These are phyloP conservation scores for Malassezia furfur DNA, from an alignment of 1,284 basidiomycete genomes.

Conservation along the genomic window DNA sequence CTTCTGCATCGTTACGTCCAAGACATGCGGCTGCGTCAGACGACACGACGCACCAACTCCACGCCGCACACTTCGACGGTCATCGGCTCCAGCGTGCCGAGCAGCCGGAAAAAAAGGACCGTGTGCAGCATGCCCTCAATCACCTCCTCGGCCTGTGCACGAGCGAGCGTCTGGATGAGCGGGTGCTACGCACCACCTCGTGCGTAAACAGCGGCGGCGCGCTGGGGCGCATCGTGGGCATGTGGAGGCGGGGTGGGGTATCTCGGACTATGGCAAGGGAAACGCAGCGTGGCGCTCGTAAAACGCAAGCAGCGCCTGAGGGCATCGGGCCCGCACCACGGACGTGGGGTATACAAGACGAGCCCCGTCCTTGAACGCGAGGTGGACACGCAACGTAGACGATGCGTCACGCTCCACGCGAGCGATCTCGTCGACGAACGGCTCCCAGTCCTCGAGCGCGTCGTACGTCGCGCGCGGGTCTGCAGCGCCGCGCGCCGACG, in stretches of 20 bases:
- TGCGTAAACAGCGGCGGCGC: constrained; percentile 10
- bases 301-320: constrained; percentile 6
- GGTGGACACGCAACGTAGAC: neutral
- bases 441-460: neutral
- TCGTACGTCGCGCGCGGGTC: neutral
- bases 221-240: neutral
- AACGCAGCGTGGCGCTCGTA: constrained; percentile 4
- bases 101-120: constrained; percentile 12
- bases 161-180: constrained; percentile 4
- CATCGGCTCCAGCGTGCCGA: constrained; percentile 7
- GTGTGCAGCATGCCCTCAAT: constrained; percentile 11
- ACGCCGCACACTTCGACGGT: neutral
- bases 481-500: too few relatives aligned
- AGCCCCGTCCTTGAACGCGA: neutral
- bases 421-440: neutral
- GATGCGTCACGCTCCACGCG: neutral
- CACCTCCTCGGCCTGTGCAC: constrained; percentile 2
- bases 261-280: neutral
- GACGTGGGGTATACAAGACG: neutral
- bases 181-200: constrained; percentile 7
- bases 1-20: neutral
- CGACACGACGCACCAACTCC: constrained; percentile 5
- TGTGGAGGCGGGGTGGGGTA: constrained; percentile 1
- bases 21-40: constrained; percentile 9
- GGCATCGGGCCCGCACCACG: constrained; percentile 1